Base-by-base conservation (phyloP, 352 stramenopile species). In the Thalassiosira mediterranea region DNA sequence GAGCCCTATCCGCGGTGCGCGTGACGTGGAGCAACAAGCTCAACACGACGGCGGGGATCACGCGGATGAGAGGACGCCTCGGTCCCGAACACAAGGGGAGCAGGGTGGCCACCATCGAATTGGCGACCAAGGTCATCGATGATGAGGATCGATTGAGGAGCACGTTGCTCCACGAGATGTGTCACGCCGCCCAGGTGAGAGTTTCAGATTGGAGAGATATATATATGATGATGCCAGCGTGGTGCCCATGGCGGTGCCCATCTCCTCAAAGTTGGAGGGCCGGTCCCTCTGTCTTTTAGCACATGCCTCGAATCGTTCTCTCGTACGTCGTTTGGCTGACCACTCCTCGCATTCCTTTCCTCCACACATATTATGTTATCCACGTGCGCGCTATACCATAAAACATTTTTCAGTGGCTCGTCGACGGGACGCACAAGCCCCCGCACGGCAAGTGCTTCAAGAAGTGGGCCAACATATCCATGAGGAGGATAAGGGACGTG, bases 151-250 rank as follows among this genome's bases (percentile, higher is more conserved):
- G 87, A 0, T 57, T 95, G n/a, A 59, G 84, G 38, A 61, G 63
- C 2, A 95, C 91, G 3, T 64, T 95, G 2, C 61, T 93, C 11
- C 91, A 95, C 77, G 91, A 93, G 67, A 74, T 93, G 53, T 94
- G 90, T 79, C 91, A 95, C 72, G 88, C 83, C 1, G 91, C 90
- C n/a, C n/a, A n/a, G n/a, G n/a, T n/a, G n/a, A n/a, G n/a, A n/a
- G n/a, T n/a, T n/a, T n/a, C n/a, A n/a, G n/a, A n/a, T n/a, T n/a
- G n/a, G n/a, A n/a, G n/a, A n/a, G n/a, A n/a, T n/a, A n/a, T n/a
- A n/a, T n/a, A n/a, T n/a, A n/a, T n/a, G n/a, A n/a, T n/a, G n/a
- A n/a, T n/a, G n/a, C n/a, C n/a, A n/a, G n/a, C n/a, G n/a, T n/a
- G n/a, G n/a, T n/a, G n/a, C n/a, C n/a, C n/a, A n/a, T n/a, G n/a